Evolutionary conservation across 1,139 yeast genomes (phyloP), one percentile per base, ranked within the genome.

Genomic region (Kodamaea alishanica): DNA sequence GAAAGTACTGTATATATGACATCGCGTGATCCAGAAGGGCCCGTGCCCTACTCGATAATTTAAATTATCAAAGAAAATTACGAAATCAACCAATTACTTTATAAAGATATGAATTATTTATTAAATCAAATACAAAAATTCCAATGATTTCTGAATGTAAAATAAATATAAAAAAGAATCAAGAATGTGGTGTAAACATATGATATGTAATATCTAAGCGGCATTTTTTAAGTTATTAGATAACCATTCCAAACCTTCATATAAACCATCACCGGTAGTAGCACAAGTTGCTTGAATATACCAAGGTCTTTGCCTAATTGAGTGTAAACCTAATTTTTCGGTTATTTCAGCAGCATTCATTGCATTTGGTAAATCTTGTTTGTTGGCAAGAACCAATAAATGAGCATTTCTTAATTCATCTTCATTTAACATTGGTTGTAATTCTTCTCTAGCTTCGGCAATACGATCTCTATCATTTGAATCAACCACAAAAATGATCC

Each of bases 291-390:
- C 63, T 52, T 65, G 71, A 45, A 65, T 65, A 49, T 65, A 65
- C 71, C 71, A 65, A 37, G 70, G 71, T 55, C 71, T 61, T 55
- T 63, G 70, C 53, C 71, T 60, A 47, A 65, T 65, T 31, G 70
- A 63, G 47, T 65, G 70, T 50, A 65, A 65, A 25, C 71, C 70
- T 48, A 65, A 63, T 52, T 65, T 65, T 50, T 65, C 71, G 37
- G 71, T 65, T 58, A 65, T 65, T 54, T 65, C 71, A 45, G 70
- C 70, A 35, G 71, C 71, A 51, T 65, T 65, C 71, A 65, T 65
- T 39, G 71, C 71, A 46, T 65, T 65, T 47, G 71, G 71, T 50
- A 65, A 65, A 57, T 65, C 71, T 54, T 65, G 71, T 57, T 65
- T 65, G 53, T 65, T 65, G 45, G 71, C 71, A 45, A 65, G 64